Evolutionary conservation across 2,329 filamentous ascomycete genomes (phyloP), one percentile per base, ranked within the genome.

Genomic region (Fusarium humuli): DNA sequence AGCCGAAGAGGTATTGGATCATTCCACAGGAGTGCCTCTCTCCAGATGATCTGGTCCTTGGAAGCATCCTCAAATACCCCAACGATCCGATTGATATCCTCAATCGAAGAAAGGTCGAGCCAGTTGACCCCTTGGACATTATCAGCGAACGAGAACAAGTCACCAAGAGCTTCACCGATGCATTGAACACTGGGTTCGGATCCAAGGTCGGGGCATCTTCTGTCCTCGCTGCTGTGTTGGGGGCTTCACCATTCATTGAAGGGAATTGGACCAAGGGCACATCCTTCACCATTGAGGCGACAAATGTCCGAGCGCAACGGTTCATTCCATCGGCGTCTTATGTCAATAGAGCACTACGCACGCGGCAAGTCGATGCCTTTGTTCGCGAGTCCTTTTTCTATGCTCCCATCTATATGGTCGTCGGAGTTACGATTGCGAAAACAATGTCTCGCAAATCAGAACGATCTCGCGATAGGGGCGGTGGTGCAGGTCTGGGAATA

Each of bases 1-100:
- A 44, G 46, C 30, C 53, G 8, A 69, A 64, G 42, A 69, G 62
- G 29, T 48, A 69, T 42, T 69, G 66, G 66, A 69, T 69, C 9
- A 54, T 69, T 40, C 63, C 66, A 14, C 66, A 64, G 20, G 63
- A 63, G 40, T 63, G 54, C 8, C 58, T 69, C 8, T 18, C 48
- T 20, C 63, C 63, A 27, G 50, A 54, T 2, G 66, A 69, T 23
- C n/a, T 69, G 13, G 57, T 50, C 22, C 58, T 69, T 7, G 66
- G 66, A 7, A 63, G 23, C 45, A 44, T 67, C 18, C 48, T 69
- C 18, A 69, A 67, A 42, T 56, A 47, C 25, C 66, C 66, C 42
- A 60, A 57, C 16, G 63, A 69, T 22, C 53, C 63, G 11, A 60
- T 69, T 27, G 63, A 69, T n/a, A 53, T 67, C 18, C 58, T 69